Base-by-base conservation (phyloP, 139 green algal genomes). In the Chlamydomonas applanata region DNA sequence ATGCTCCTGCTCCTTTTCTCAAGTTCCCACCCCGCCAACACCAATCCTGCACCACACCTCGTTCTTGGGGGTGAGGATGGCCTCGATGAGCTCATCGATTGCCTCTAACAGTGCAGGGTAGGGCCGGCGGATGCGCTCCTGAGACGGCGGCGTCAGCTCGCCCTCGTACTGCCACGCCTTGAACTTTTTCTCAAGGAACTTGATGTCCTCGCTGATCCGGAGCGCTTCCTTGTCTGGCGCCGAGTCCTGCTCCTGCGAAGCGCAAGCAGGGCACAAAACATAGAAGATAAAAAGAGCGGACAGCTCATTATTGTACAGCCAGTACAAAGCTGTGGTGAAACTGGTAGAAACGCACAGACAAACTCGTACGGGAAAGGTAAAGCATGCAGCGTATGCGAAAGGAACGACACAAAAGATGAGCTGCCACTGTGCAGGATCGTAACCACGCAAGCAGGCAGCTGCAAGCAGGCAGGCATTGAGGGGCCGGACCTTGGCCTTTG, bases 41-140 rank as follows among this genome's bases (percentile, higher is more conserved):
- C n/a, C n/a, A n/a, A n/a, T n/a, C n/a, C n/a, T n/a, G n/a, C 29
- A 66, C 24, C 52, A 16, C 20, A 53, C 69, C n/a, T 75, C 69
- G 3, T 75, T n/a, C 29, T 61, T 62, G 9, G 69, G 69, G 13
- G 69, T 75, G 2, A 75, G 52, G 24, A 75, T 56, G 13, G 69
- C 69, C 25, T 75, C 69, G 5, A 75, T 61, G 22, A 75, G 36
- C 16, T 52, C 33, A 29, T 75, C 69, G 13, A 75, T 75, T 13
- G 52, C 52, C 34, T 75, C 52, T 52, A 75, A 27, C 53, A 75
- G 30, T 40, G 29, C 59, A 36, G 59, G 59, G 59, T 66, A 66
- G 3, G 59, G 59, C 3, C 29, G 30, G 25, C 59, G 52, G 25
- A 22, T 25, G 30, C 67, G 14, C n/a, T 67, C 53, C 2, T 13